Conservation (phyloP, 768 basidiomycete genomes). For the Phanerochaete sordida region DNA sequence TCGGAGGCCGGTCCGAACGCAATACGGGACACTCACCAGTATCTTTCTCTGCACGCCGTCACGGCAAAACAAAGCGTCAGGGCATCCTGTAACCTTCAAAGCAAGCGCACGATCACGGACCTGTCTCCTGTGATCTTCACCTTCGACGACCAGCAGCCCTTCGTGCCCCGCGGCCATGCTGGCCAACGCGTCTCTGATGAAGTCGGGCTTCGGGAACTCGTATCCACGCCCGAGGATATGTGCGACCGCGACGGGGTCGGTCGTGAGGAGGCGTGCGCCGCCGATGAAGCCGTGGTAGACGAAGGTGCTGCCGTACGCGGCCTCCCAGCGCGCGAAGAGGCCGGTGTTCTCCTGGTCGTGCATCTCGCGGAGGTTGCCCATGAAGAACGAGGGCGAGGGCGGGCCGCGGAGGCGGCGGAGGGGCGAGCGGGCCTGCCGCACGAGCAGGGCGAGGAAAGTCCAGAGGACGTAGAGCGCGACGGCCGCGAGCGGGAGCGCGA, state of each 20-base stretch:
- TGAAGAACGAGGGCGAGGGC: slow-evolving; percentile 42
- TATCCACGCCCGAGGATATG: slow-evolving; percentile 57
- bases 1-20: too few species aligned
- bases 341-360: slow-evolving; percentile 57
- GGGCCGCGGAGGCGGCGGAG: slow-evolving; percentile 46
- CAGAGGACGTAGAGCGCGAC: slow-evolving; percentile 29
- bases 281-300: slow-evolving; percentile 51
- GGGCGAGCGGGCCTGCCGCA: slow-evolving; percentile 44
- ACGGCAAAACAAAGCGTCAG: not conserved
- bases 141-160: slow-evolving; percentile 50
- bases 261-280: slow-evolving; percentile 52
- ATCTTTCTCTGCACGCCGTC: slow-evolving; percentile 40
- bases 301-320: slow-evolving; percentile 44
- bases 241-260: slow-evolving; percentile 52
- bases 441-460: slow-evolving; percentile 38
- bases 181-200: slow-evolving; percentile 47
- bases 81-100: not conserved
- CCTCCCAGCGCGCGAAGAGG: slow-evolving; percentile 44
- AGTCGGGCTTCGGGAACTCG: slow-evolving; percentile 60
- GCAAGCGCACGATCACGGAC: slow-evolving; percentile 23
- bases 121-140: slow-evolving; percentile 54
- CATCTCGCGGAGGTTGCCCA: slow-evolving; percentile 50
- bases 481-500: slow-evolving; percentile 15
- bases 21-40: slow-evolving; percentile 33
- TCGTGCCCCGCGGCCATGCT: slow-evolving; percentile 49